These are phyloP conservation scores for Talaromyces wortmannii DNA, from an alignment of 495 filamentous ascomycete species.

Conservation along the genomic window DNA sequence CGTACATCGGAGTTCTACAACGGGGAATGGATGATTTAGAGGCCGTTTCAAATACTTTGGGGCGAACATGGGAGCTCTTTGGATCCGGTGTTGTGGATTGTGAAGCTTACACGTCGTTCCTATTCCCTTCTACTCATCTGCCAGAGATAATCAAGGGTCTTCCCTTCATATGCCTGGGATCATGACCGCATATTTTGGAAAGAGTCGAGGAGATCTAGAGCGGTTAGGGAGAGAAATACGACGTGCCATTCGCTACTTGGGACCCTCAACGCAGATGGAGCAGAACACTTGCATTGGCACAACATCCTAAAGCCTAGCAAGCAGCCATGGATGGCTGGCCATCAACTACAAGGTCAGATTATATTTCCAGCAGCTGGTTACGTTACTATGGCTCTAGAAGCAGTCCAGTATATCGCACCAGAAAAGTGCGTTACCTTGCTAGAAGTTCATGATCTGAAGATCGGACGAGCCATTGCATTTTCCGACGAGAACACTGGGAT, in stretches of 20 bases:
- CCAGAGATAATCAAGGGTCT: conserved; percentile 16
- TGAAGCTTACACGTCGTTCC: conserved; percentile 10
- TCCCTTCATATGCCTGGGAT: conserved; percentile 42
- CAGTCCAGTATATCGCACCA: conserved; percentile 11
- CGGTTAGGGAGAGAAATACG: conserved; percentile 7
- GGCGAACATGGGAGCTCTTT: conserved; percentile 39
- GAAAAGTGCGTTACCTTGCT: conserved; percentile 14
- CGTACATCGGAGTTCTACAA: conserved; percentile 29
- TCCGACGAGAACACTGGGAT: conserved; percentile 41
- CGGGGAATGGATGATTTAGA: conserved; percentile 26
- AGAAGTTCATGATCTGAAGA: conserved; percentile 27
- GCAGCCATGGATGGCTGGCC: conserved; percentile 26
- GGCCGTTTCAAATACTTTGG: conserved; percentile 34
- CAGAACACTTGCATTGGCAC: conserved; percentile 19
- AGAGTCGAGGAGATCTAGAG: conserved; percentile 31
- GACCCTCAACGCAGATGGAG: conserved; percentile 1
- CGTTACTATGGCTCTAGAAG: conserved; percentile 51
- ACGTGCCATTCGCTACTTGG: conserved; percentile 21
- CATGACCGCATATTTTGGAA: conserved; percentile 32
- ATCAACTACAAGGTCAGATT: conserved; percentile 24
- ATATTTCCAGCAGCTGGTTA: conserved; percentile 56
- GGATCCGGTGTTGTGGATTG: conserved; percentile 10
- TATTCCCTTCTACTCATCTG: background rate
- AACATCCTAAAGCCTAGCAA: conserved; percentile 21
- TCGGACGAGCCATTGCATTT: conserved; percentile 41